phyloP scores from a whole-genome alignment of 441 rosid genomes.

The Croton setiger region DNA sequence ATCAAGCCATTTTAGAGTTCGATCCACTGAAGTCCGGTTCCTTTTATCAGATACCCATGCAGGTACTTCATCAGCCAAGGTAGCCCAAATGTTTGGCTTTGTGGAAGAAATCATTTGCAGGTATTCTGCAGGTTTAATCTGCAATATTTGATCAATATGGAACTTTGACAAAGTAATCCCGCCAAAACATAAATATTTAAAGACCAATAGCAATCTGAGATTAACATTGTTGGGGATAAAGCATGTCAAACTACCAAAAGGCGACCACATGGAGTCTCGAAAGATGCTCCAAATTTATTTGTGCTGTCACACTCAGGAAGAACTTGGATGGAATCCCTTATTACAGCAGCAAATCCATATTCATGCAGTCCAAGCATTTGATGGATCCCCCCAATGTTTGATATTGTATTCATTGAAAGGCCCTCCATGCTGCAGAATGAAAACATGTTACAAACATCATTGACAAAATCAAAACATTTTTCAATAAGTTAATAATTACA shows the following conservation, averaged over 20 bases:
- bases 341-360: conserved; percentile 44
- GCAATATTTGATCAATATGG: conserved; percentile 13
- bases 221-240: not conserved
- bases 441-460: not conserved
- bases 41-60: conserved; percentile 62
- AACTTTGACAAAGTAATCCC: conserved; percentile 4
- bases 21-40: conserved; percentile 55
- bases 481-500: not conserved
- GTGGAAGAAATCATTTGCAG: conserved; percentile 58
- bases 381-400: conserved; percentile 58
- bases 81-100: conserved; percentile 57
- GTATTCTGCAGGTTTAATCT: conserved; percentile 64
- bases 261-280: conserved; percentile 69
- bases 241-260: conserved; percentile 38
- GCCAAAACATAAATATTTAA: not conserved
- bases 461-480: not conserved
- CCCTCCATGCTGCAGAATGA: conserved; percentile 47
- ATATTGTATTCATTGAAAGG: conserved; percentile 42
- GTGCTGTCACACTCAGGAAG: conserved; percentile 48
- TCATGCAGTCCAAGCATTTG: conserved; percentile 51
- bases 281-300: conserved; percentile 66
- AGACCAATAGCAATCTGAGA: not conserved
- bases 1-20: conserved; percentile 74
- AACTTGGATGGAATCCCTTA: conserved; percentile 67
- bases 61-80: conserved; percentile 79